Evolutionary conservation across 306 rosid genomes (phyloP), one percentile per base, ranked within the genome.

Genomic region (Potentilla sterilis): DNA sequence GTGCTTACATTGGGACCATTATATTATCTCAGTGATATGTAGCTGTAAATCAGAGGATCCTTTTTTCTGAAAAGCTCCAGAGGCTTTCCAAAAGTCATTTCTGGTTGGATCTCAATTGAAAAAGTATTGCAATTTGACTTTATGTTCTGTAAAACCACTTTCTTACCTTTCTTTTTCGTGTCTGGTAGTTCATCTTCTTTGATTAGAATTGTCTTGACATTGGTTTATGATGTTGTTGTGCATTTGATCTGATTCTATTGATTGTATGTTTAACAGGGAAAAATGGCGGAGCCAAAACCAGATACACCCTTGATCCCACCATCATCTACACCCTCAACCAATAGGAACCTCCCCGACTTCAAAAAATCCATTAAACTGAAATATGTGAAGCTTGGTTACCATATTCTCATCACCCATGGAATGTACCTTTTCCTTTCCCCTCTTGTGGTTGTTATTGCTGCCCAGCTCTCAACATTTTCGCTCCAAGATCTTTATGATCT

Each of bases 351-450:
- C 40, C 98, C 98, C 0, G 98, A 93, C 85, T 93, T 89, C 86
- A 93, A 90, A 76, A 91, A 90, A 13, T 90, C 98, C 22, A 43
- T 93, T 14, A 93, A 90, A 57, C 80, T 93, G 19, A 93, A 93
- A 82, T 93, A 93, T 79, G 97, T 93, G 9, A 93, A 89, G 81
- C 98, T 93, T 80, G 98, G 98, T 18, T 93, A 93, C 83, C 98
- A 90, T 75, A 83, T 89, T 73, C 90, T 93, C 48, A 93, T 90
- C 72, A 90, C 97, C 61, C 98, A 90, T 85, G 97, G 89, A 65
- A 93, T 93, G 98, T 93, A 77, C 79, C 88, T 93, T 4, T 90
- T 84, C 67, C 90, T 93, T 79, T 81, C 95, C 32, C 98, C 97
- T 32, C 83, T 91, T 12, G 67, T 81, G 43, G 85, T 90, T 16